Percentiles rank a stretch among this genome's conserved stretches.
Conservation (phyloP, 768 basidiomycete genomes). For the Boletus eberwhitei region DNA sequence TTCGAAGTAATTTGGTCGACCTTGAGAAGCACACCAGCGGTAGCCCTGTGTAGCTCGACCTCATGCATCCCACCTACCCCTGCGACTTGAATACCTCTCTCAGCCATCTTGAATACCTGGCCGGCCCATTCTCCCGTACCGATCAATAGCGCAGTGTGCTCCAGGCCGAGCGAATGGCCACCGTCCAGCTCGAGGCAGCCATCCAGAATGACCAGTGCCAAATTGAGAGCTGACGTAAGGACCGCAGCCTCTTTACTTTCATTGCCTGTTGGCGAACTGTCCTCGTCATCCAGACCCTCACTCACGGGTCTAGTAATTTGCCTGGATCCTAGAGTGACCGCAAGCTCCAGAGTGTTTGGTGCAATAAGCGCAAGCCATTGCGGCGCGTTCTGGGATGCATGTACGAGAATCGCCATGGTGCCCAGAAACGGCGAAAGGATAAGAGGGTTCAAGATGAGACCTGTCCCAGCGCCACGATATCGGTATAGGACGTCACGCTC, state of each 20-base stretch:
- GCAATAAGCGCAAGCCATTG: conserved; percentile 81
- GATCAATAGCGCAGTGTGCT: conserved; percentile 68
- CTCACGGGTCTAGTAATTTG: conserved; percentile 48
- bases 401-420: conserved; percentile 74
- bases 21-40: conserved; percentile 80
- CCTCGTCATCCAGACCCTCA: conserved; percentile 34
- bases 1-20: conserved; percentile 66
- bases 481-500: conserved; percentile 49
- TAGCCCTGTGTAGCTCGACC: conserved; percentile 58
- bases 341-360: conserved; percentile 81
- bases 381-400: conserved; percentile 76
- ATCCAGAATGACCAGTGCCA: conserved; percentile 74
- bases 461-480: conserved; percentile 75
- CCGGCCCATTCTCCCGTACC: conserved; percentile 80
- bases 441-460: conserved; percentile 76
- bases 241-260: conserved; percentile 66
- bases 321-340: conserved; percentile 70
- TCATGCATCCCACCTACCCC: conserved; percentile 68
- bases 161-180: conserved; percentile 70
- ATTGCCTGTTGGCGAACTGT: conserved; percentile 13
- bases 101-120: conserved; percentile 59
- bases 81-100: conserved; percentile 57
- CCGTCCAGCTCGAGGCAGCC: conserved; percentile 72
- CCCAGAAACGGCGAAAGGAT: conserved; percentile 73
- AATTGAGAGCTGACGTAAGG: conserved; percentile 70